Conservation (phyloP, 495 filamentous ascomycete species). For the Aspergillus affinis region DNA sequence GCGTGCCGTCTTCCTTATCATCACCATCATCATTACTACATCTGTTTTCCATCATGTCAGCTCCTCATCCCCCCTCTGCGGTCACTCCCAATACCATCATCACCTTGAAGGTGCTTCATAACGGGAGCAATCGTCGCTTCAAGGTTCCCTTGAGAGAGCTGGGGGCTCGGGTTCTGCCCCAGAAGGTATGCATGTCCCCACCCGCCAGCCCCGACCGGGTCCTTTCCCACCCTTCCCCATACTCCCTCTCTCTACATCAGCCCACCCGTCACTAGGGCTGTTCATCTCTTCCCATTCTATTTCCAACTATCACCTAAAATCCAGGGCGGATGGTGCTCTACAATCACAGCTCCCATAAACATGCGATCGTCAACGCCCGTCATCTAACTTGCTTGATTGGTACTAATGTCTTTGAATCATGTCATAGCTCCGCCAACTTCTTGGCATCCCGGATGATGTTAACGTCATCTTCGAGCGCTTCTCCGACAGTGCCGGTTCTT, state of each 20-base stretch:
- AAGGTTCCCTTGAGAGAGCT: conserved; percentile 88
- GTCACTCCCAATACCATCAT: conserved; percentile 71
- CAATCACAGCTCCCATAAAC: not conserved
- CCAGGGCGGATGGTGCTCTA: not conserved
- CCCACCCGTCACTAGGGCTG: not conserved
- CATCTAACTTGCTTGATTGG: not conserved
- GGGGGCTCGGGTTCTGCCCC: conserved; percentile 69
- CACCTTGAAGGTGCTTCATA: conserved; percentile 77
- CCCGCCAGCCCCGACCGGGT: conserved; percentile 37
- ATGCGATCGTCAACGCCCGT: not conserved
- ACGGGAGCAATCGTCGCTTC: conserved; percentile 76
- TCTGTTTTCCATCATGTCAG: conserved; percentile 31
- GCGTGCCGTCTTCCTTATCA: not conserved
- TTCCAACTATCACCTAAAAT: not conserved
- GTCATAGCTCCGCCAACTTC: conserved; percentile 69
- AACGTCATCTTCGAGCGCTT: conserved; percentile 85
- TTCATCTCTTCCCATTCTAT: not conserved
- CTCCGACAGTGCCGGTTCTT: conserved; percentile 86
- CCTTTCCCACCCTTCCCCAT: conserved; percentile 14
- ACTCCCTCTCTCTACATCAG: not conserved
- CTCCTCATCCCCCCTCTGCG: conserved; percentile 25
- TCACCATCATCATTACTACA: conserved; percentile 3
- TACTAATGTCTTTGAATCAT: conserved; percentile 12
- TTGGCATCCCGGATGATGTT: conserved; percentile 66
- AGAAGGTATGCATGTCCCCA: conserved; percentile 69